Evolutionary conservation across 129 eudicot species (phyloP).

Genomic region (Logfia minima): DNA sequence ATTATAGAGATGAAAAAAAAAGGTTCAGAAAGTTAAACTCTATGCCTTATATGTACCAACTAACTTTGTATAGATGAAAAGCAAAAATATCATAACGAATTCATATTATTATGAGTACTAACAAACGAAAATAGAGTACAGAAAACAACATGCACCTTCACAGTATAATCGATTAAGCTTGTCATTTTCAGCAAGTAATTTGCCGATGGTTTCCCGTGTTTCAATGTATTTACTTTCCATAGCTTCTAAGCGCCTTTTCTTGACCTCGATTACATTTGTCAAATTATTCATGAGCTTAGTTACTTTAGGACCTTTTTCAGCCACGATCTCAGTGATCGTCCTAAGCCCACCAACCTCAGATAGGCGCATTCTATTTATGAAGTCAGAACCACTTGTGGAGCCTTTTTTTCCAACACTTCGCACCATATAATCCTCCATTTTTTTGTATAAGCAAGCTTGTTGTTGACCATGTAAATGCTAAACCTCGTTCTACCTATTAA

Average conservation of each 20-base stretch:
- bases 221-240: slow-evolving; percentile 53
- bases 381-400: too few relatives aligned
- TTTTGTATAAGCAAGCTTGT: not conserved
- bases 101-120: too few relatives aligned
- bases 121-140: not conserved
- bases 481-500: not conserved
- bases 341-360: slow-evolving; percentile 44
- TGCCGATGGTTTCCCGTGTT: slow-evolving; percentile 48
- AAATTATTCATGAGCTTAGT: slow-evolving; percentile 49
- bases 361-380: too few relatives aligned
- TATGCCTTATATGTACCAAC: too few relatives aligned
- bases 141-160: slow-evolving; percentile 48
- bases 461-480: slow-evolving; percentile 20
- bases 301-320: slow-evolving; percentile 53
- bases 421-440: too few relatives aligned
- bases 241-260: slow-evolving; percentile 52
- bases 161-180: slow-evolving; percentile 56
- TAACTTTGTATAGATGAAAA: too few relatives aligned
- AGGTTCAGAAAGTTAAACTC: not conserved
- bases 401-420: too few relatives aligned
- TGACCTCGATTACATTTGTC: slow-evolving; percentile 58
- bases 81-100: too few relatives aligned
- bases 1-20: not conserved
- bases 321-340: slow-evolving; percentile 54
- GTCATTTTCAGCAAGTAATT: slow-evolving; percentile 59